A percentile compares a stretch with the other conserved stretches of the same genome.
Conservation (phyloP, 1,284 basidiomycete genomes). For the Trametes versicolor region DNA sequence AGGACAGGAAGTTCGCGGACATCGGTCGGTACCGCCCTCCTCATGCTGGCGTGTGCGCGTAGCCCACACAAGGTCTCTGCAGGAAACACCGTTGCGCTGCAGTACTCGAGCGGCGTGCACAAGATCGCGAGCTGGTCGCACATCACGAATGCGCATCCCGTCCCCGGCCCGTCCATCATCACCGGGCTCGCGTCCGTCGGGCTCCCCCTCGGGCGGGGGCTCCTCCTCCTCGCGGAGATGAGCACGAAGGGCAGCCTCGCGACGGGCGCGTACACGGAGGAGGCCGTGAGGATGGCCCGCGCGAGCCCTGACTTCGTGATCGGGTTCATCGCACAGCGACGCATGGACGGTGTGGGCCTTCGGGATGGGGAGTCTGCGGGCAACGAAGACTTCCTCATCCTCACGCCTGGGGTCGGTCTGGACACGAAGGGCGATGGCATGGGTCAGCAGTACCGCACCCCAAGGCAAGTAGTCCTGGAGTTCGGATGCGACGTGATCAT, state of each 20-base stretch:
- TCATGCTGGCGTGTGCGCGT: background rate
- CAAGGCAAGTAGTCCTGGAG: conserved; percentile 83
- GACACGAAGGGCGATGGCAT: conserved; percentile 86
- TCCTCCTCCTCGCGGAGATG: conserved; percentile 97
- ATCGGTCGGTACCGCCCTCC: conserved; percentile 74
- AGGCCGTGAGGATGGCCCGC: conserved; percentile 89
- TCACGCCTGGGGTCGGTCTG: conserved; percentile 95
- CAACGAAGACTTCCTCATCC: conserved; percentile 86
- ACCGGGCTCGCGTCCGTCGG: conserved; percentile 90
- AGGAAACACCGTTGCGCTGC: conserved; percentile 97
- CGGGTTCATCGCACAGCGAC: conserved; percentile 93
- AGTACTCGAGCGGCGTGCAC: conserved; percentile 95
- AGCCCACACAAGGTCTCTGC: background rate
- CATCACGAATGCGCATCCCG: conserved; percentile 96
- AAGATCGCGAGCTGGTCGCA: conserved; percentile 97
- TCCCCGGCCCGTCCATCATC: conserved; percentile 95
- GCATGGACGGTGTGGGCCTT: conserved; percentile 77
- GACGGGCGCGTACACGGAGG: conserved; percentile 85
- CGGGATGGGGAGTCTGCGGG: conserved; percentile 40
- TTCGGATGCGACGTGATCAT: conserved; percentile 98
- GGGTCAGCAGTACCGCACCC: conserved; percentile 98
- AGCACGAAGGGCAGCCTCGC: conserved; percentile 91
- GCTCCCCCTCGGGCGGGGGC: conserved; percentile 83
- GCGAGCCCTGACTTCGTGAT: conserved; percentile 88
- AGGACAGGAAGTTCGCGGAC: conserved; percentile 99